These are phyloP conservation scores for Lignosus rhinocerotis DNA, from an alignment of 1,284 basidiomycete genomes.

Conservation along the genomic window DNA sequence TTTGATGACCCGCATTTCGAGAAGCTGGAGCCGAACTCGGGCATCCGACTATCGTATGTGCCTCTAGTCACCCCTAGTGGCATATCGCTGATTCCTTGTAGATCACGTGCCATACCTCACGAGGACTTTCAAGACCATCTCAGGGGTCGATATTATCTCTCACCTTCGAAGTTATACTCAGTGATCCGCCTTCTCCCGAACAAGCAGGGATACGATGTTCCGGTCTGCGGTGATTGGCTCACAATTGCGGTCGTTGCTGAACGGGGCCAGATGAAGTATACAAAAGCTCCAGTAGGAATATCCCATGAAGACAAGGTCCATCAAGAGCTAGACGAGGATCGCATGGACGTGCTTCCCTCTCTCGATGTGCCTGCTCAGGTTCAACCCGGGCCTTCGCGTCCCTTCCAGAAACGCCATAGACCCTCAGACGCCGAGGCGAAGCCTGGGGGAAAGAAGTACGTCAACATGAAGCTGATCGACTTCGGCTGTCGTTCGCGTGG, in stretches of 20 bases:
- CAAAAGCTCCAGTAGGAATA: slow-evolving; percentile 61
- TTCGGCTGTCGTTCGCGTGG: slow-evolving; percentile 60
- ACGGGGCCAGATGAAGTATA: slow-evolving; percentile 72
- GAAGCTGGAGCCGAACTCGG: slow-evolving; percentile 83
- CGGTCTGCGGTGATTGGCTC: slow-evolving; percentile 90
- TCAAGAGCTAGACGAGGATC: slow-evolving; percentile 35
- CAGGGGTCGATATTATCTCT: slow-evolving; percentile 81
- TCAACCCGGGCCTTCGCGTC: slow-evolving; percentile 21
- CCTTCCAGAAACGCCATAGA: slow-evolving; percentile 38
- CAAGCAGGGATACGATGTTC: slow-evolving; percentile 86
- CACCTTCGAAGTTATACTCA: slow-evolving; percentile 87
- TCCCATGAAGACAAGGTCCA: slow-evolving; percentile 46
- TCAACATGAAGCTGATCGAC: slow-evolving; percentile 85
- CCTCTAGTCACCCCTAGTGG: slow-evolving; percentile 32
- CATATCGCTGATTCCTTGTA: slow-evolving; percentile 33
- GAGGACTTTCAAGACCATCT: slow-evolving; percentile 83
- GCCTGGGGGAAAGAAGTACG: slow-evolving; percentile 73
- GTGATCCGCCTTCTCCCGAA: slow-evolving; percentile 75
- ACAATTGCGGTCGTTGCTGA: slow-evolving; percentile 89
- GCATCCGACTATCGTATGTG: slow-evolving; percentile 75
- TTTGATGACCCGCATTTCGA: slow-evolving; percentile 74
- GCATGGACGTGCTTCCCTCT: slow-evolving; percentile 23
- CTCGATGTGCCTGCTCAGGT: slow-evolving; percentile 20
- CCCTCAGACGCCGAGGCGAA: slow-evolving; percentile 40
- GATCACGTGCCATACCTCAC: slow-evolving; percentile 75